A percentile compares a stretch with the other conserved stretches of the same genome.
Conservation (phyloP, 257 asterid genomes). For the Rhazya stricta region DNA sequence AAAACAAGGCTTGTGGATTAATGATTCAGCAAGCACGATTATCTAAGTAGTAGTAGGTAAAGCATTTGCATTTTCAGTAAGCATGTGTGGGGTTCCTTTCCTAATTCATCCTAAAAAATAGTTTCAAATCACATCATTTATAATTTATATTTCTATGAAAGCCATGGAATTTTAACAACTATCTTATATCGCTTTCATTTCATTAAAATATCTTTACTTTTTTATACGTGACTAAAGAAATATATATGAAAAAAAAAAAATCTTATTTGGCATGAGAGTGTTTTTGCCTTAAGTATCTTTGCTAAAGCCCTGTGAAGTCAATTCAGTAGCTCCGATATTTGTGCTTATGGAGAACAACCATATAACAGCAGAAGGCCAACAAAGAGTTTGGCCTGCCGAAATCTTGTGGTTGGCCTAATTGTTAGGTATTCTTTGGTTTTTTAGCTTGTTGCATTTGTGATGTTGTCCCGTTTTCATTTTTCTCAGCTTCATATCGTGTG, state of each 20-base stretch:
- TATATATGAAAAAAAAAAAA: too few species aligned
- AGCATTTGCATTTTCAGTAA: not conserved
- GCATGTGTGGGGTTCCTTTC: not conserved
- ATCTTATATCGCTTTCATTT: not conserved
- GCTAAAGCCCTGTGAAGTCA: not conserved
- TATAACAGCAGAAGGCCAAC: not conserved
- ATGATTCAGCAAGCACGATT: not conserved
- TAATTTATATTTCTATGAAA: too few species aligned
- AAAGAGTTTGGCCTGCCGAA: slow-evolving; percentile 27
- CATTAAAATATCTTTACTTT: not conserved
- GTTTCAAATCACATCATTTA: not conserved
- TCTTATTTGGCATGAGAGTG: not conserved
- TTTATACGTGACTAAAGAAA: too few species aligned
- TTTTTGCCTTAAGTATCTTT: not conserved
- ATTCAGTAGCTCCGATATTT: slow-evolving; percentile 2
- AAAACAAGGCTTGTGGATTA: not conserved
- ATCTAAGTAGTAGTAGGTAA: not conserved
- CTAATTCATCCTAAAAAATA: not conserved
- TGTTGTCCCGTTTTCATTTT: not conserved
- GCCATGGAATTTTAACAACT: not conserved
- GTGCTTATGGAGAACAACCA: not conserved
- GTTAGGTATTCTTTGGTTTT: slow-evolving; percentile 5
- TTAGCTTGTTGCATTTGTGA: not conserved
- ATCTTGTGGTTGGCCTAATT: slow-evolving; percentile 20
- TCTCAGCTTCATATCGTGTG: not conserved